Evolutionary conservation across 495 filamentous ascomycete species (phyloP), one percentile per base, ranked within the genome.

Genomic region (Hypoxylon perforatum): DNA sequence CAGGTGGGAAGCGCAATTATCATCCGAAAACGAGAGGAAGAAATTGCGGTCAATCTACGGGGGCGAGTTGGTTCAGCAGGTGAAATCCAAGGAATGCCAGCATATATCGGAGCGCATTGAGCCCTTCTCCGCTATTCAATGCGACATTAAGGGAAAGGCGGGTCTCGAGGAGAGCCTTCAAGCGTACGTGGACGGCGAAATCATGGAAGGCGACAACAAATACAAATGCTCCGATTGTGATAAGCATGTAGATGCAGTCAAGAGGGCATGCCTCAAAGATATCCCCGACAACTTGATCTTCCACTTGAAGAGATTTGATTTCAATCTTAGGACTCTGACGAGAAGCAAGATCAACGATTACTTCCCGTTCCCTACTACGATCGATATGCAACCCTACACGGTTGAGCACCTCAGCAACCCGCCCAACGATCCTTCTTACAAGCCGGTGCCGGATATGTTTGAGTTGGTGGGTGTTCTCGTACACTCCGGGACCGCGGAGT

Each of bases 191-290:
- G 91, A 94, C 71, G 95, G 95, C 1, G 96, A 99, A 72, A 88
- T 95, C 44, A 95, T 98, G 94, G 93, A 96, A 84, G 95, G 95
- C 70, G 91, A 97, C 63, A 98, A 99, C 77, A 97, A 97, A 76
- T 99, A 99, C 81, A 95, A 93, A 53, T 99, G 95, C 79, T 92
- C 93, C 3, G 90, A 87, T 4, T 99, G 95, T 75, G 90, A 90
- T 41, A 88, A 88, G 30, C 93, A 95, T 73, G 94, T 98, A 22
- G 90, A 97, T 79, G 95, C 95, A 47, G 93, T 98, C 51, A 98
- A 97, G 78, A 86, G 91, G 67, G 90, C 93, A 10, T 98, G 94
- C 69, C 78, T 99, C 57, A 97, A 97, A 71, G 92, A 97, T 63
- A 88, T 97, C 3, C 95, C 95, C 0, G 88, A 99, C 72, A 93